These are phyloP conservation scores for Hericium coralloides DNA, from an alignment of 768 basidiomycete species.

Conservation along the genomic window DNA sequence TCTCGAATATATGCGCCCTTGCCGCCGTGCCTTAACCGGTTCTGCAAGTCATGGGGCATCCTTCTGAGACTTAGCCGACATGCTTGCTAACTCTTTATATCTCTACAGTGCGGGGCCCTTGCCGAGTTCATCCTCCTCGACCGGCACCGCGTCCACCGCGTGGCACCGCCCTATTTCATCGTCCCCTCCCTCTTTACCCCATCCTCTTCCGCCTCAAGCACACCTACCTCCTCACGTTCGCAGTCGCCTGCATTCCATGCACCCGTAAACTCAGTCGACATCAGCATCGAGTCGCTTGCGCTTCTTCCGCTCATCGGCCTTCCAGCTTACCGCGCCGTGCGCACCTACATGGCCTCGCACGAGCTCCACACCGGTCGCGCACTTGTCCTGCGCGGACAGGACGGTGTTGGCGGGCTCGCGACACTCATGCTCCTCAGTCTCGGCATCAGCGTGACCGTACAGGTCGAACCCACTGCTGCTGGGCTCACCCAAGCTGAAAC, in stretches of 20 bases:
- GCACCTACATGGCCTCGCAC: slow-evolving; percentile 30
- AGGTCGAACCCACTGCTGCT: slow-evolving; percentile 38
- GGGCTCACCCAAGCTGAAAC: slow-evolving; percentile 23
- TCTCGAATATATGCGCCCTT: slow-evolving; percentile 3
- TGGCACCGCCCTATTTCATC: slow-evolving; percentile 42
- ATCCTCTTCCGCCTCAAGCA: slow-evolving; percentile 16
- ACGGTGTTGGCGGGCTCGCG: slow-evolving; percentile 67
- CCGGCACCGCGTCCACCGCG: slow-evolving; percentile 64
- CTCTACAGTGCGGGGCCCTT: slow-evolving; percentile 65
- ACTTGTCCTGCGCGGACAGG: slow-evolving; percentile 69
- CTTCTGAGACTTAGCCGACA: slow-evolving; percentile 3
- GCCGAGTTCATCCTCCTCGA: slow-evolving; percentile 86
- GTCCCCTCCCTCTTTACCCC: slow-evolving; percentile 21
- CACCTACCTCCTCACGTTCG: slow-evolving; percentile 1
- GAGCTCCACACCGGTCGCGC: slow-evolving; percentile 20
- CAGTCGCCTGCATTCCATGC: background rate
- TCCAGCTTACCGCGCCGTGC: slow-evolving; percentile 74
- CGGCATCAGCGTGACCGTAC: slow-evolving; percentile 72
- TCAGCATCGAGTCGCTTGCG: slow-evolving; percentile 37
- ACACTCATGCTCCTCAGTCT: slow-evolving; percentile 64
- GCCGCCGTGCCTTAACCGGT: background rate
- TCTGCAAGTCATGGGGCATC: no score
- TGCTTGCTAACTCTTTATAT: slow-evolving; percentile 7
- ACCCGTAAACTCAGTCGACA: background rate
- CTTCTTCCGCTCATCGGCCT: slow-evolving; percentile 73